These are phyloP conservation scores for Phytophthora macrochlamydospora DNA, from an alignment of 352 stramenopile genomes.

Conservation along the genomic window DNA sequence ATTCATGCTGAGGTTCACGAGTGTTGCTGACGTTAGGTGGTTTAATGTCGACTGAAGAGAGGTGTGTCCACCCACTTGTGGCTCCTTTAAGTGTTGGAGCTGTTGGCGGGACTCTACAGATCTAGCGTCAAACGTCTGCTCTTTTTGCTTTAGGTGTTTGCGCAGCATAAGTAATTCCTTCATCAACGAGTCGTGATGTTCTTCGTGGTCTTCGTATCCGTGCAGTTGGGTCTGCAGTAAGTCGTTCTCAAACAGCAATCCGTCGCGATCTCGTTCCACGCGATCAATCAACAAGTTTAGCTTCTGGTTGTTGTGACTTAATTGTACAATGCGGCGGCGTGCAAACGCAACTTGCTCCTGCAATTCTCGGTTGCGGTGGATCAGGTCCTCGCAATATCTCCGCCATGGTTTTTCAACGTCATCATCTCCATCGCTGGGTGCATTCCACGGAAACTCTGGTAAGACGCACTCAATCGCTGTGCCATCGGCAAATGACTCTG, in stretches of 20 bases:
- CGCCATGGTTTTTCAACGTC: slow-evolving; percentile 60
- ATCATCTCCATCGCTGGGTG: slow-evolving; percentile 18
- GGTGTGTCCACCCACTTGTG: too few relatives aligned
- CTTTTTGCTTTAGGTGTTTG: slow-evolving; percentile 44
- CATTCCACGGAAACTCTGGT: slow-evolving; percentile 19
- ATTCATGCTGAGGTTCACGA: slow-evolving; percentile 42
- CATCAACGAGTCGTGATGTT: slow-evolving; percentile 72
- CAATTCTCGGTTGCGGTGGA: slow-evolving; percentile 75
- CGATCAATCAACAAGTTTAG: slow-evolving; percentile 81
- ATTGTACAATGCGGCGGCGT: slow-evolving; percentile 61
- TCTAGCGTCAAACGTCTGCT: slow-evolving; percentile 16
- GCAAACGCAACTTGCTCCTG: slow-evolving; percentile 75
- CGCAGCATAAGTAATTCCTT: slow-evolving; percentile 58
- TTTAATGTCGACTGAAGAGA: slow-evolving; percentile 33
- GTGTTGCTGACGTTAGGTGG: slow-evolving; percentile 20
- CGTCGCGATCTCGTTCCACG: slow-evolving; percentile 84
- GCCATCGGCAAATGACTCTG: slow-evolving; percentile 23
- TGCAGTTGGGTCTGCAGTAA: slow-evolving; percentile 77
- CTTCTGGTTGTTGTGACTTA: slow-evolving; percentile 86
- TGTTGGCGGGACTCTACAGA: slow-evolving; percentile 13
- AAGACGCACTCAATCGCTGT: slow-evolving; percentile 14
- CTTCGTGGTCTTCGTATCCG: slow-evolving; percentile 67
- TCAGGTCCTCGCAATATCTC: slow-evolving; percentile 76
- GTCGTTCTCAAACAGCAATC: slow-evolving; percentile 84
- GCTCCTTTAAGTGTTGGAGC: background rate